Evolutionary conservation across 202 grass and related monocot genomes (phyloP).

Genomic region (Tripidium arundinaceum): DNA sequence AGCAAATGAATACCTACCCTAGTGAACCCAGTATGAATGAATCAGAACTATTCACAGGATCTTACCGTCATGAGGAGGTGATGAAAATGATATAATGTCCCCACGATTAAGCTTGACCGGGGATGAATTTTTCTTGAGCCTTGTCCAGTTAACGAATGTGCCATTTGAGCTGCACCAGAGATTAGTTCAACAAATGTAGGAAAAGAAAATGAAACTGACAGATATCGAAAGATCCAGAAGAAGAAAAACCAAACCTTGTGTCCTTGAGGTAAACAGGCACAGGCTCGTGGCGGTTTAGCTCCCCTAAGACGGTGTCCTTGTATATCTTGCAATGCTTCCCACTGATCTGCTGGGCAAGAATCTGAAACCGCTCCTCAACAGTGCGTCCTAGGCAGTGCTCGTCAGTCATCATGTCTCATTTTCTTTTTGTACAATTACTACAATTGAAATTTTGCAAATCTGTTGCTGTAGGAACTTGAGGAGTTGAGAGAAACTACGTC

Average conservation of each 20-base stretch:
- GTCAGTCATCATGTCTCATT: background rate
- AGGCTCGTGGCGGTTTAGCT: slow-evolving; percentile 22
- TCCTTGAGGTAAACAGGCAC: slow-evolving; percentile 73
- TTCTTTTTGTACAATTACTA: background rate
- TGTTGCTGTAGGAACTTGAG: slow-evolving; percentile 72
- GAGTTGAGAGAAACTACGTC: slow-evolving; percentile 62
- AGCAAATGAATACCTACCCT: background rate
- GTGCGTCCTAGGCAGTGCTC: slow-evolving; percentile 46
- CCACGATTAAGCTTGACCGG: slow-evolving; percentile 66
- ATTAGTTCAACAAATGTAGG: slow-evolving; percentile 20
- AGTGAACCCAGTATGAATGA: background rate
- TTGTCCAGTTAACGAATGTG: slow-evolving; percentile 77
- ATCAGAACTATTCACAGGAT: background rate
- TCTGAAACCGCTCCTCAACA: slow-evolving; percentile 56
- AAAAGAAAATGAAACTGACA: background rate
- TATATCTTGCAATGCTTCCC: slow-evolving; percentile 81
- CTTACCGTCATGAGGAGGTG: slow-evolving; percentile 59
- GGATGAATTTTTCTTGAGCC: slow-evolving; percentile 51
- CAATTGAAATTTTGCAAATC: slow-evolving; percentile 29
- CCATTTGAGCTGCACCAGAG: slow-evolving; percentile 70
- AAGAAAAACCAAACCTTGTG: slow-evolving; percentile 53
- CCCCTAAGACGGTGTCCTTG: slow-evolving; percentile 50
- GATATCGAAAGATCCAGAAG: slow-evolving; percentile 8
- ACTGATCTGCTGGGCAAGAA: slow-evolving; percentile 41
- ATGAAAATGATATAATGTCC: slow-evolving; percentile 70